Percentiles rank a stretch among this genome's conserved stretches.
Conservation (phyloP, 345 rosid species). For the Aegle marmelos region DNA sequence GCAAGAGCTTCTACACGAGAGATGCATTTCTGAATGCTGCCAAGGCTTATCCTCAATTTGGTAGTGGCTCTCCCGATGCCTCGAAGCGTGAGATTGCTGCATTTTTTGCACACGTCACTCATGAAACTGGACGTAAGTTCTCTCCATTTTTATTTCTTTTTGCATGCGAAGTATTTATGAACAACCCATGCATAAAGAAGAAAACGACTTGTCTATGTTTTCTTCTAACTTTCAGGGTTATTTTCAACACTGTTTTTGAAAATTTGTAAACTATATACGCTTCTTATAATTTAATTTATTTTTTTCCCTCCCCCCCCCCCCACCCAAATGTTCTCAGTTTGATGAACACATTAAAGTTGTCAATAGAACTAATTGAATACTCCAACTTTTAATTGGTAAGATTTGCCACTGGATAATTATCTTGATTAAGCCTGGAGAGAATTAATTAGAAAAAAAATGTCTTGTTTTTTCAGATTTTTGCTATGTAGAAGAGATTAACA, state of each 20-base stretch:
- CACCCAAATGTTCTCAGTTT: too few species aligned
- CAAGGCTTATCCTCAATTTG: constrained; percentile 13
- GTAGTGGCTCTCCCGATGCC: constrained; percentile 18
- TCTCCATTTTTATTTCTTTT: background rate
- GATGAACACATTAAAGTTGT: too few species aligned
- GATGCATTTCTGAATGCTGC: constrained; percentile 19
- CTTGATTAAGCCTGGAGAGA: too few species aligned
- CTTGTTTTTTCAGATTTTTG: constrained; percentile 21
- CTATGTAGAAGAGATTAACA: constrained; percentile 25
- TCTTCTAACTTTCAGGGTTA: too few species aligned
- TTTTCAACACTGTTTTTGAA: background rate
- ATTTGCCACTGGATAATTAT: too few species aligned
- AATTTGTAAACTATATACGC: too few species aligned
- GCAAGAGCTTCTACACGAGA: constrained; percentile 46
- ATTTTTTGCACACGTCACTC: constrained; percentile 51
- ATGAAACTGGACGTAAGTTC: constrained; percentile 49
- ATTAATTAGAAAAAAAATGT: too few species aligned
- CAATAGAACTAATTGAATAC: too few species aligned
- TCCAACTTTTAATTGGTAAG: too few species aligned
- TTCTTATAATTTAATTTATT: too few species aligned
- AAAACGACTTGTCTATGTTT: background rate
- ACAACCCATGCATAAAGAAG: background rate
- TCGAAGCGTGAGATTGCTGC: constrained; percentile 49
- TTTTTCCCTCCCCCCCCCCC: accelerated
- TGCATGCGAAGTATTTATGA: background rate